These are phyloP conservation scores for Pseudocercospora cruenta DNA, from an alignment of 2,329 filamentous ascomycete species.

Conservation along the genomic window DNA sequence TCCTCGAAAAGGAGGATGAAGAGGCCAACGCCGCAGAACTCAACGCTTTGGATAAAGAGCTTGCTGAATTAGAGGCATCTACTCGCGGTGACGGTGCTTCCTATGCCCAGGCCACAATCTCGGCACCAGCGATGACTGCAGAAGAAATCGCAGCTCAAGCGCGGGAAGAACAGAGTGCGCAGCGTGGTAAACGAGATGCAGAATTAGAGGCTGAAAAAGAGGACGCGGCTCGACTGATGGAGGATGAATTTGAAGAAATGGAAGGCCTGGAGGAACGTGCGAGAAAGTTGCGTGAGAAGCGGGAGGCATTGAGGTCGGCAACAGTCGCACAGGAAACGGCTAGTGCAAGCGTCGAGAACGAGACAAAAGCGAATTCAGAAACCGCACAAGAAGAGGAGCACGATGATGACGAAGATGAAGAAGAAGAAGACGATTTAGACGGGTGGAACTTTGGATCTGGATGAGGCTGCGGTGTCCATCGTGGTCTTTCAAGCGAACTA, in stretches of 20 bases:
- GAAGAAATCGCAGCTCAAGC: constrained; percentile 52
- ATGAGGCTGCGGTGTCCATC: not conserved
- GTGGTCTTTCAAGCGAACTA: not conserved
- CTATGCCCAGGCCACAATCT: constrained; percentile 44
- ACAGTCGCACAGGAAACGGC: not conserved
- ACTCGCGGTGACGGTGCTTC: constrained; percentile 13
- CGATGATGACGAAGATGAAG: constrained; percentile 20
- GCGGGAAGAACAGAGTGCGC: constrained; percentile 48
- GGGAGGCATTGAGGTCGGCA: constrained; percentile 45
- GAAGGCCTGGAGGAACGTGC: constrained; percentile 52
- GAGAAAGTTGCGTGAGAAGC: constrained; percentile 49
- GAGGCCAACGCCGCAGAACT: constrained; percentile 45
- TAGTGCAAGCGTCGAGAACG: not conserved
- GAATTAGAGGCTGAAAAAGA: constrained; percentile 55
- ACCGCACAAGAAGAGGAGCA: not conserved
- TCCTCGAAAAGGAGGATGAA: constrained; percentile 7
- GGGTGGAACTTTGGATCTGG: constrained; percentile 24
- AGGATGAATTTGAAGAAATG: constrained; percentile 57
- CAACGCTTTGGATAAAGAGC: constrained; percentile 81
- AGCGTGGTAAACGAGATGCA: constrained; percentile 46
- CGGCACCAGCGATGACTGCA: constrained; percentile 51
- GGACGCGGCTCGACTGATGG: constrained; percentile 49
- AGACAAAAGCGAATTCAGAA: not conserved
- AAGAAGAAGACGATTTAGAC: constrained; percentile 27
- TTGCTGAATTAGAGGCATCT: constrained; percentile 53